Evolutionary conservation across 495 filamentous ascomycete genomes (phyloP).

Genomic region (Hyaloscypha variabilis): DNA sequence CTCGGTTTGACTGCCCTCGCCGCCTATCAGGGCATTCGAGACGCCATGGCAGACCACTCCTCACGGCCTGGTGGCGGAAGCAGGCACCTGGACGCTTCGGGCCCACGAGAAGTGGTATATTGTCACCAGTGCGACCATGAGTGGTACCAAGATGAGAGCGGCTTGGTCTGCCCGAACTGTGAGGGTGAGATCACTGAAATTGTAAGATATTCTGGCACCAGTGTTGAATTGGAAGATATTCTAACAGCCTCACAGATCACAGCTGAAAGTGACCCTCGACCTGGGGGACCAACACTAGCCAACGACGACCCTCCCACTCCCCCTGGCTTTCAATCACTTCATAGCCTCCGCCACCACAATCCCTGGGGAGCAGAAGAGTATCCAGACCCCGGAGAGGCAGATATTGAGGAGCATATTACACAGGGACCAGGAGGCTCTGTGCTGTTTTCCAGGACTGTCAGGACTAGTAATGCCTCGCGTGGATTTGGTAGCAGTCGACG

Average conservation of each 20-base stretch:
- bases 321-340: slow-evolving; percentile 31
- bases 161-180: slow-evolving; percentile 76
- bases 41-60: slow-evolving; percentile 40
- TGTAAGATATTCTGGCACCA: slow-evolving; percentile 47
- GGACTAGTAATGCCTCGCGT: neutral
- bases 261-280: slow-evolving; percentile 41
- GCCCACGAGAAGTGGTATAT: slow-evolving; percentile 68
- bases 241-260: slow-evolving; percentile 41
- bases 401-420: slow-evolving; percentile 50
- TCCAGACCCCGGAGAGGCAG: slow-evolving; percentile 48
- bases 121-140: slow-evolving; percentile 82
- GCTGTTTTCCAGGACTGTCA: slow-evolving; percentile 23
- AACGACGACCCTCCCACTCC: slow-evolving; percentile 42
- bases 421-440: slow-evolving; percentile 51
- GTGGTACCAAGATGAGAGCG: slow-evolving; percentile 72
- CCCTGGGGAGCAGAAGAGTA: slow-evolving; percentile 41
- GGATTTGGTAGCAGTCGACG: neutral
- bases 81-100: slow-evolving; percentile 40
- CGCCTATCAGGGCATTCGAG: slow-evolving; percentile 43
- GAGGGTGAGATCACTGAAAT: slow-evolving; percentile 82
- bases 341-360: slow-evolving; percentile 34
- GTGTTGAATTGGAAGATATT: neutral
- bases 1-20: slow-evolving; percentile 51
- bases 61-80: neutral
- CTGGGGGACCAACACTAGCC: slow-evolving; percentile 8